These are phyloP conservation scores for Vigna reflexopilosa DNA, from an alignment of 306 rosid species.

Conservation along the genomic window DNA sequence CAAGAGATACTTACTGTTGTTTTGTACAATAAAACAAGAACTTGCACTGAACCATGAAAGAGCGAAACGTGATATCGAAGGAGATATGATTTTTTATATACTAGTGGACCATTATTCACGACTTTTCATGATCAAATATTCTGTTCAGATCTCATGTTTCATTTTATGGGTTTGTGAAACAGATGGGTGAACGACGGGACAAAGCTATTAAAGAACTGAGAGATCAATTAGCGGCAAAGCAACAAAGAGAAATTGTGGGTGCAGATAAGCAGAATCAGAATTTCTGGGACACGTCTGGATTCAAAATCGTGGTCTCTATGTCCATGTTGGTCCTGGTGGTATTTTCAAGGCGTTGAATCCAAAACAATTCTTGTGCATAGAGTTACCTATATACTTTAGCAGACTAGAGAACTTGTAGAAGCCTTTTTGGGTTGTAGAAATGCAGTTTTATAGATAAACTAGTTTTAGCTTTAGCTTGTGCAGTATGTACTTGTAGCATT, in stretches of 20 bases:
- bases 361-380: constrained; percentile 45
- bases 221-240: constrained; percentile 82
- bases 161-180: constrained; percentile 46
- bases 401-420: constrained; percentile 50
- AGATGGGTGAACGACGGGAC: constrained; percentile 95
- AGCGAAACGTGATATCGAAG: constrained; percentile 6
- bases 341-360: constrained; percentile 68
- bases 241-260: constrained; percentile 47
- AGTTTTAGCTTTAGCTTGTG: constrained; percentile 46
- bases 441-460: constrained; percentile 42
- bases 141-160: constrained; percentile 19
- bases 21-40: constrained; percentile 8
- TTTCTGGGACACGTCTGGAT: constrained; percentile 89
- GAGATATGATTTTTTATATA: constrained; percentile 21
- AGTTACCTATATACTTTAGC: constrained; percentile 23
- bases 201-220: constrained; percentile 83
- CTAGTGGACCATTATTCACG: not conserved
- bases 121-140: not conserved
- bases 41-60: constrained; percentile 23
- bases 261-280: constrained; percentile 64
- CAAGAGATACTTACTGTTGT: not conserved
- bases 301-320: constrained; percentile 82
- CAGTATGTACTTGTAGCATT: constrained; percentile 12
- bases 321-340: constrained; percentile 88
- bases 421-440: constrained; percentile 51